Percentiles rank a stretch among this genome's conserved stretches.
These are phyloP conservation scores for Neonectria punicea DNA, from an alignment of 2,329 filamentous ascomycete species.

Conservation along the genomic window DNA sequence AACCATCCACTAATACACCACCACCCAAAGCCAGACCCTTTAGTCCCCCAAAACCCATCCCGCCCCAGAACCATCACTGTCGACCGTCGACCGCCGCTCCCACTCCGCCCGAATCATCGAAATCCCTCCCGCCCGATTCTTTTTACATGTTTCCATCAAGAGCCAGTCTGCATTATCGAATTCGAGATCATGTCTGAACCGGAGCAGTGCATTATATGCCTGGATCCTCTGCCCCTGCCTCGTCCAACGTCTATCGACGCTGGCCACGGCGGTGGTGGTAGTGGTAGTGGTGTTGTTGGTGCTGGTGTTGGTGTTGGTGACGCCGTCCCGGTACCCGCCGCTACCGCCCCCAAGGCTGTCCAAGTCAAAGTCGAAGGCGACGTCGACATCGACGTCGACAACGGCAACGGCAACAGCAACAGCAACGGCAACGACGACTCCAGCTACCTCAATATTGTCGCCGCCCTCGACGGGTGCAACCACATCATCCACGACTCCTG, in stretches of 20 bases:
- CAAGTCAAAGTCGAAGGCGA: slow-evolving; percentile 26
- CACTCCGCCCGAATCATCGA: slow-evolving; percentile 31
- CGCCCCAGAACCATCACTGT: slow-evolving; percentile 31
- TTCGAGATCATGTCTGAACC: slow-evolving; percentile 61
- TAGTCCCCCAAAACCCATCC: slow-evolving; percentile 30
- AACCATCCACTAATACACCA: slow-evolving; percentile 48
- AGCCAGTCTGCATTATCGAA: slow-evolving; percentile 48
- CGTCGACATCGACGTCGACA: neutral
- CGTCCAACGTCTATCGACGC: slow-evolving; percentile 46
- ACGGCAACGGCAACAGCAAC: neutral
- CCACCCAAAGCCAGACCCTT: slow-evolving; percentile 33
- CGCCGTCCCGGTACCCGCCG: slow-evolving; percentile 39
- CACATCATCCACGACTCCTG: slow-evolving; percentile 95
- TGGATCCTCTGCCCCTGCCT: slow-evolving; percentile 68
- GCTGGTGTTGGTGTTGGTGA: slow-evolving; percentile 37
- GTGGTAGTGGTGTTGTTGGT: slow-evolving; percentile 24
- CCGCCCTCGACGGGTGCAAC: slow-evolving; percentile 78
- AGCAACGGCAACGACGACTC: slow-evolving; percentile 36
- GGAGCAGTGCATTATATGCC: slow-evolving; percentile 77
- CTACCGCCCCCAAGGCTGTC: slow-evolving; percentile 38
- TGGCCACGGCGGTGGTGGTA: slow-evolving; percentile 25
- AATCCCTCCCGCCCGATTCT: slow-evolving; percentile 34
- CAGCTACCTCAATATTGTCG: slow-evolving; percentile 59
- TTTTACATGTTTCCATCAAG: slow-evolving; percentile 61
- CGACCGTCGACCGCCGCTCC: slow-evolving; percentile 39